Base-by-base conservation (phyloP, 1,284 basidiomycete genomes). In the Butyriboletus appendiculatus region DNA sequence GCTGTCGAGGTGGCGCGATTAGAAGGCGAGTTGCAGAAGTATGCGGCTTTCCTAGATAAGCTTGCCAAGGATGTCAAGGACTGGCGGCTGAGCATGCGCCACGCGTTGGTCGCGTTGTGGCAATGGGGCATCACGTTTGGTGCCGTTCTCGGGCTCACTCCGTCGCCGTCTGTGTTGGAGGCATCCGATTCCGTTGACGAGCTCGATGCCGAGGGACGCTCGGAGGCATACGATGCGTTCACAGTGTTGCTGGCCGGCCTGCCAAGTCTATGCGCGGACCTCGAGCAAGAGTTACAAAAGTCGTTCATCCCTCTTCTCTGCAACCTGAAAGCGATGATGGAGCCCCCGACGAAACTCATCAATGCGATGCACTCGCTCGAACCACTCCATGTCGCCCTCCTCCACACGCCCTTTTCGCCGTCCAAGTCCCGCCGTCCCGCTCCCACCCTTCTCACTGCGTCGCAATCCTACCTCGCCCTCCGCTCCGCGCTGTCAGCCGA, bases 151-250 rank as follows among this genome's bases (percentile, higher is more conserved):
- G 88, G 88, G 9, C 72, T 91, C 53, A 73, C 75, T 0, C 66
- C 73, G 6, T 77, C 78, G 14, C 72, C 77, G 53, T 68, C 69
- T 20, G 39, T 53, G 2, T 16, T 62, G 1, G 66, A 68, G 28
- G 15, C 22, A 1, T 11, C 62, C 30, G 49, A 28, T 18, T 28
- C 45, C 2, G 15, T 10, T 6, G 52, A 63, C n/a, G 65, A 68
- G 4, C 35, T 49, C 37, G 62, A 69, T 1, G 20, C 26, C 16
- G 68, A 72, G 16, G 53, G 57, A 10, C 69, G 68, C 30, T 72
- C 69, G 18, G 89, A 92, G 66, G 87, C 90, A 1, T 90, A 88
- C 62, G 84, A 88, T 52, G 88, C 89, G 4, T 91, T 90, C 66
- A 66, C 85, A 16, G 62, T 69, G 3, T 76, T 89, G n/a, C 76